phyloP scores from a whole-genome alignment of 2,329 filamentous ascomycete genomes.

The Curvularia verruculosa region DNA sequence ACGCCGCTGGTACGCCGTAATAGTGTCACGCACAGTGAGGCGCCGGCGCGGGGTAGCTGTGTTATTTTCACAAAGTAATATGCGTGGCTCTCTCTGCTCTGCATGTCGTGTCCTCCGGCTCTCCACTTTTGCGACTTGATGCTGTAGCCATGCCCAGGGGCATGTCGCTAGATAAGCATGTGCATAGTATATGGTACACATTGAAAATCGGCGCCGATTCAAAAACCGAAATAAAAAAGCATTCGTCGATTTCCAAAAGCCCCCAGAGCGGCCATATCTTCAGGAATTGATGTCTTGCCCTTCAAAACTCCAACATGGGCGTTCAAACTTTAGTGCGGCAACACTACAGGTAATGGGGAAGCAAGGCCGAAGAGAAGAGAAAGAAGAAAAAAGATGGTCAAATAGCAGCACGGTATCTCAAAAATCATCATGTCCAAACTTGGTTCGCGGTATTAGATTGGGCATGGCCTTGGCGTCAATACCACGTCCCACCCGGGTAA shows the following conservation, averaged over 20 bases:
- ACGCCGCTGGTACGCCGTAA: conserved; percentile 16
- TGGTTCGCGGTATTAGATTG: not conserved
- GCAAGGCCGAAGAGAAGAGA: not conserved
- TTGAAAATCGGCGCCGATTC: not conserved
- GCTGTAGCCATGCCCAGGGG: not conserved
- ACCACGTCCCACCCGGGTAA: not conserved
- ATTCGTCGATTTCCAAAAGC: not conserved
- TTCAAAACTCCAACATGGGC: not conserved
- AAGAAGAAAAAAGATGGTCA: not conserved
- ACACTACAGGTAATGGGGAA: not conserved
- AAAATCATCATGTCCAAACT: not conserved
- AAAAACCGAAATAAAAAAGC: not conserved
- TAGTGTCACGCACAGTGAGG: not conserved
- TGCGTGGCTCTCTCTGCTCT: not conserved
- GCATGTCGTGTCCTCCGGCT: not conserved
- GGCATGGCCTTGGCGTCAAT: not conserved
- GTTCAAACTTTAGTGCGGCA: not conserved
- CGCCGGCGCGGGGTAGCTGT: not conserved
- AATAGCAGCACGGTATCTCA: not conserved
- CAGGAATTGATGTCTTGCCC: not conserved
- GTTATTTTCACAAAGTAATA: not conserved
- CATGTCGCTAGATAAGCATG: not conserved
- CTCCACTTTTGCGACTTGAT: not conserved
- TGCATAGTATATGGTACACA: no score
- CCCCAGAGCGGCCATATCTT: not conserved